Base-by-base conservation (phyloP, 371 early-diverging fungal species). In the Phascolomyces articulosus region DNA sequence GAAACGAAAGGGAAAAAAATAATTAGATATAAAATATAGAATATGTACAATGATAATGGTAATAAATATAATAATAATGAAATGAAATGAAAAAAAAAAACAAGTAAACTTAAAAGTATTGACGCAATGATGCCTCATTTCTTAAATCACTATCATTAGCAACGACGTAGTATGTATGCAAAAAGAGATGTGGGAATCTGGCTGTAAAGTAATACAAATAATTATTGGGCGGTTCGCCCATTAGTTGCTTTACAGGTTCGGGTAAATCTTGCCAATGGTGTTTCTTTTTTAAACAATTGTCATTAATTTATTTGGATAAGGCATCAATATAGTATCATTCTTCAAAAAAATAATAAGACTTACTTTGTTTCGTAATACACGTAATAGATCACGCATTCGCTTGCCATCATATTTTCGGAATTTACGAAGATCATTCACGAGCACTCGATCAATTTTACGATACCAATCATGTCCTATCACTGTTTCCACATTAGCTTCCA, bases 231-330 rank as follows among this genome's bases (percentile, higher is more conserved):
- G 95, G 80, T 23, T 91, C 82, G 20, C 98, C 98, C n/a, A 97
- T 77, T 0, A 90, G 78, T 48, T 83, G 78, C 64, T 93, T 87
- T 38, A 93, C 92, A 58, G 84, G 79, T 4, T 78, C 80, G 2
- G 95, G 90, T 63, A 97, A 77, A 75, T 98, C 98, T 72, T 95
- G 95, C 83, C 94, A 98, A 71, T 98, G 98, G 70, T 96, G 94
- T 90, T 96, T 95, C 93, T 87, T 71, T 9, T 34, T 9, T 9
- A 34, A 6, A 34, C 34, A 6, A 16, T 3, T n/a, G n/a, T n/a
- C n/a, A n/a, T n/a, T 28, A 2, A 61, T 7, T 55, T 8, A 34
- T 18, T 38, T 18, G 11, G 55, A 15, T 38, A 15, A 31, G 21
- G 15, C 23, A 23, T 24, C 1, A 13, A 23, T 28, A n/a, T 10